Conservation (phyloP, 257 asterid genomes). For the Gardenia jasminoides region DNA sequence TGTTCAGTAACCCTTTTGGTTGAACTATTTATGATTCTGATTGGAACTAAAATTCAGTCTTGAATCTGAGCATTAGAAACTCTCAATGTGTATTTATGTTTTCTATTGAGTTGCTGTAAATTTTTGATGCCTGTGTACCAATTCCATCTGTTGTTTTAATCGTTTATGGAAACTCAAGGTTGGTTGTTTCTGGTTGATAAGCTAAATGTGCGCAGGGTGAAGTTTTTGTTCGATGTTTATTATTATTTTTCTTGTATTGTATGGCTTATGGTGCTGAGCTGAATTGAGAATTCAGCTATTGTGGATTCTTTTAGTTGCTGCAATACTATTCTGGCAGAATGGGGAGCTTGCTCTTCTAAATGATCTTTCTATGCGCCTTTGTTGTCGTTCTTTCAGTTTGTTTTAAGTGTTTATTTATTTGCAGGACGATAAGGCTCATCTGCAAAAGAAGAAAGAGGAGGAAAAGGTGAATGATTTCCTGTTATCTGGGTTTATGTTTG, state of each 20-base stretch:
- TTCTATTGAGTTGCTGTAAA: neutral
- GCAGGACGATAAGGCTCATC: constrained; percentile 63
- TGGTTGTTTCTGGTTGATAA: neutral
- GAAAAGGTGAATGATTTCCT: constrained; percentile 50
- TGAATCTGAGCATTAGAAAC: neutral
- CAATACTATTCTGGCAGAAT: neutral
- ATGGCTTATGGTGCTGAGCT: neutral
- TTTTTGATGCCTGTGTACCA: neutral
- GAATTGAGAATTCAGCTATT: neutral
- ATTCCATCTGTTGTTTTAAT: no score
- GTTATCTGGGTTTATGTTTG: neutral
- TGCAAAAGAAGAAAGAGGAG: constrained; percentile 83
- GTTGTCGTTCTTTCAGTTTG: neutral
- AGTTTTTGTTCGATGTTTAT: neutral
- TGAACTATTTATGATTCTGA: neutral
- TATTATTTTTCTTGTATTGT: neutral
- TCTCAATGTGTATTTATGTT: neutral
- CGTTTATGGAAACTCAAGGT: no score
- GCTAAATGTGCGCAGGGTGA: neutral
- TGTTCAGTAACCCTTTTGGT: neutral
- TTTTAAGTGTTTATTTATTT: neutral
- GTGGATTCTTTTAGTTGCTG: neutral
- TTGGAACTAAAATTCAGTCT: neutral
- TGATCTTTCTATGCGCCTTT: neutral
- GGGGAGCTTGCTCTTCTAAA: neutral